These are phyloP conservation scores for Canna indica DNA, from an alignment of 176 grass and related monocot genomes.

Conservation along the genomic window DNA sequence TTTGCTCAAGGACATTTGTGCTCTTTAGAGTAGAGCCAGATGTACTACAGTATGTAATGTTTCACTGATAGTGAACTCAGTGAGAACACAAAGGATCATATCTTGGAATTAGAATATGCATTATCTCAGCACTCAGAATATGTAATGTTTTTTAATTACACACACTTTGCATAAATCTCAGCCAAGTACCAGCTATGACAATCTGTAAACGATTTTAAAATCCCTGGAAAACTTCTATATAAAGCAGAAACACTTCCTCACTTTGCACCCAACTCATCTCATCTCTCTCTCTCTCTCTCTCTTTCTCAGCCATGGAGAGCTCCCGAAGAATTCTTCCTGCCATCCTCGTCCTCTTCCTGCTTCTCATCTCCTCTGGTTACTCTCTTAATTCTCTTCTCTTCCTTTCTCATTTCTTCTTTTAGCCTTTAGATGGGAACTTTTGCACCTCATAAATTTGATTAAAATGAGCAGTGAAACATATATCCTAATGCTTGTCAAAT, in stretches of 20 bases:
- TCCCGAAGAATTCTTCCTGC: conserved; percentile 1
- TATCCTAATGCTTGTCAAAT: background rate
- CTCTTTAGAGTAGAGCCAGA: no score
- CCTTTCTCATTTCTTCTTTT: no score
- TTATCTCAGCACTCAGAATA: background rate
- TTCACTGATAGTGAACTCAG: background rate
- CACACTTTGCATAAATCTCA: background rate
- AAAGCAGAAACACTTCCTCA: background rate
- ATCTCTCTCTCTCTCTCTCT: background rate
- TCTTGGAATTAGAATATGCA: background rate
- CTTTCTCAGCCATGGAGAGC: background rate
- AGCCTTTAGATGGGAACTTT: no score
- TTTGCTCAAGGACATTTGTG: no score
- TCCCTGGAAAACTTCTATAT: background rate
- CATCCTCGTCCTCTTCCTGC: conserved; percentile 8
- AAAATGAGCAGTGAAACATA: no score
- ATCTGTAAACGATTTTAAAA: background rate
- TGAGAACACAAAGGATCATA: background rate
- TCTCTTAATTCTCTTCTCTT: background rate
- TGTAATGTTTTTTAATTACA: background rate
- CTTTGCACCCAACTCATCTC: background rate
- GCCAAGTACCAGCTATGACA: background rate
- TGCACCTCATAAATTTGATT: no score
- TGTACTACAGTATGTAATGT: no score
- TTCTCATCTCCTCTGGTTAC: conserved; percentile 3